A percentile compares a stretch with the other conserved stretches of the same genome.
Conservation (phyloP, 2,329 filamentous ascomycete species). For the Clonostachys solani region DNA sequence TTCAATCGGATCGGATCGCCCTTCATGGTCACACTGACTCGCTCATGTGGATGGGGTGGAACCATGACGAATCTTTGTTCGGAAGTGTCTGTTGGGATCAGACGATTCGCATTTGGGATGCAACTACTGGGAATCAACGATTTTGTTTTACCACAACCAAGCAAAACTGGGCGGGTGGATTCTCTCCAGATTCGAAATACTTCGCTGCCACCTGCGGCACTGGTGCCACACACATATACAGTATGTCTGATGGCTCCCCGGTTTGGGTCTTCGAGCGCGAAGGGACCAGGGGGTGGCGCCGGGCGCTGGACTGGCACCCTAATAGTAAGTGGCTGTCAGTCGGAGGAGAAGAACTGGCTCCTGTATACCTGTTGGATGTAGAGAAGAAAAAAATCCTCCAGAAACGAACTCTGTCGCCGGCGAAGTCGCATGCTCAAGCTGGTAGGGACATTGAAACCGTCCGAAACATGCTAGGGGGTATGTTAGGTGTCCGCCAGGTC, state of each 20-base stretch:
- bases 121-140: not conserved
- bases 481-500: not conserved
- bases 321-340: not conserved
- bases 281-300: not conserved
- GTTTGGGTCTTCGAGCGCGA: not conserved
- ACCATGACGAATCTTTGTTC: constrained; percentile 3
- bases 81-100: constrained; percentile 2
- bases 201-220: constrained; percentile 1
- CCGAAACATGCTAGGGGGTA: too few species aligned
- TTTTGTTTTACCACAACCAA: not conserved
- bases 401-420: not conserved
- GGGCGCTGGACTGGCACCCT: constrained; percentile 5
- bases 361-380: not conserved
- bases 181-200: constrained; percentile 2
- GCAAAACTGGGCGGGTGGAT: constrained; percentile 5
- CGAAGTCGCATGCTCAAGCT: not conserved
- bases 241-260: not conserved
- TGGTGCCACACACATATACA: not conserved
- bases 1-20: not conserved
- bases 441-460: too few species aligned
- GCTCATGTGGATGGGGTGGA: constrained; percentile 4
- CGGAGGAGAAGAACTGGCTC: not conserved
- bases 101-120: constrained; percentile 4
- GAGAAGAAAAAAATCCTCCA: not conserved
- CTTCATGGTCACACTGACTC: constrained; percentile 2